Conservation (phyloP, 2,329 filamentous ascomycete species). For the Neonectria coccinea region DNA sequence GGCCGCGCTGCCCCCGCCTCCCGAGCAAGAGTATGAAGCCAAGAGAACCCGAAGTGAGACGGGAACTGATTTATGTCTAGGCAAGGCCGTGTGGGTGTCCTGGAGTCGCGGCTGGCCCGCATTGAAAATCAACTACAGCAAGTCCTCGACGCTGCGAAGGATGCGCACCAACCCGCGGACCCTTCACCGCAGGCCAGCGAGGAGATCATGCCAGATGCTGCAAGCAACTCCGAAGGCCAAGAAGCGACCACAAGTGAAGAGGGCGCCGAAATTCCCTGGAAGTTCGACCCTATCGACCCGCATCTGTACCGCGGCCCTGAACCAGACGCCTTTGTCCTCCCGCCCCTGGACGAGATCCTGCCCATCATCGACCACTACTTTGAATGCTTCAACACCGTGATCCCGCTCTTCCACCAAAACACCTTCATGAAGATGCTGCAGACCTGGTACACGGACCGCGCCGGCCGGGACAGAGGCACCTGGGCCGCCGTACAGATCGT, state of each 20-base stretch:
- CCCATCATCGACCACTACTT: conserved; percentile 55
- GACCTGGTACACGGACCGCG: conserved; percentile 48
- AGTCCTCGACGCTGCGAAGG: conserved; percentile 44
- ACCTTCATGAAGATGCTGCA: conserved; percentile 53
- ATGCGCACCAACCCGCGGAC: conserved; percentile 22
- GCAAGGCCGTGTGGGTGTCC: conserved; percentile 10
- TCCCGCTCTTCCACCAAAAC: conserved; percentile 53
- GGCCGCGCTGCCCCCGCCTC: conserved; percentile 22
- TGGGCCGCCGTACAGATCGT: conserved; percentile 57
- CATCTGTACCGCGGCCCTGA: conserved; percentile 34
- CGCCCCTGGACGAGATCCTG: conserved; percentile 51
- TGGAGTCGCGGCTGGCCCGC: conserved; percentile 46
- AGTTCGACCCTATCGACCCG: conserved; percentile 40
- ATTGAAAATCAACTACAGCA: conserved; percentile 50
- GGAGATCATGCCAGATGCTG: background rate
- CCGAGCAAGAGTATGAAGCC: background rate
- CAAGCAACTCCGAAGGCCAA: background rate
- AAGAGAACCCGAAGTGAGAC: background rate
- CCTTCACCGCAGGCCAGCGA: background rate
- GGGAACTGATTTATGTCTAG: conserved; percentile 8
- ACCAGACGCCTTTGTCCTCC: conserved; percentile 41
- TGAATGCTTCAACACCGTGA: conserved; percentile 48
- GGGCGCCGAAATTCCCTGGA: conserved; percentile 24
- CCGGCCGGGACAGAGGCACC: conserved; percentile 37
- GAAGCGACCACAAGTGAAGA: background rate